These are phyloP conservation scores for Alternaria ethzedia DNA, from an alignment of 2,329 filamentous ascomycete species.

Conservation along the genomic window DNA sequence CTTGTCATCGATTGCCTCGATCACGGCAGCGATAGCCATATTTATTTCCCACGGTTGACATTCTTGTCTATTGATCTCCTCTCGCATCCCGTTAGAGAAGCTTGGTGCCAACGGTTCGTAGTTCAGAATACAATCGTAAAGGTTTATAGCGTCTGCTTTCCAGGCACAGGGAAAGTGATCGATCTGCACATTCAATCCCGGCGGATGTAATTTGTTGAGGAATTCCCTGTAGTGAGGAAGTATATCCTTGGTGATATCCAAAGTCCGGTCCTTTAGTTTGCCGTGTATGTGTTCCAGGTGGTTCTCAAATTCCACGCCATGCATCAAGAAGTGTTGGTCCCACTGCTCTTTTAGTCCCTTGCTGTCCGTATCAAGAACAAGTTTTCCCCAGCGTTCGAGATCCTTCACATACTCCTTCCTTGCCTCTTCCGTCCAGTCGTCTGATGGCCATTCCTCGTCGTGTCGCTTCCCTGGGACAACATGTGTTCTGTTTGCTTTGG, in stretches of 20 bases:
- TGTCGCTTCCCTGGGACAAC: neutral
- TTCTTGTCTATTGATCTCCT: neutral
- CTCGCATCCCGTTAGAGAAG: neutral
- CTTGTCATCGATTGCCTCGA: conserved; percentile 13
- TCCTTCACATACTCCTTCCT: neutral
- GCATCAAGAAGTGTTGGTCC: too few relatives aligned
- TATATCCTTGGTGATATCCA: neutral
- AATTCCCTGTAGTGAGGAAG: neutral
- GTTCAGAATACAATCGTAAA: neutral
- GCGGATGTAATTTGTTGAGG: neutral
- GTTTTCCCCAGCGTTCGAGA: neutral
- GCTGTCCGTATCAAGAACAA: neutral
- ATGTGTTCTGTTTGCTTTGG: neutral
- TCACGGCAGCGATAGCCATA: conserved; percentile 13
- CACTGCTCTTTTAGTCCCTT: neutral
- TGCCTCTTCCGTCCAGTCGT: neutral
- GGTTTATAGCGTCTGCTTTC: neutral
- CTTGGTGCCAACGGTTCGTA: neutral
- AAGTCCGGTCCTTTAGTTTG: neutral
- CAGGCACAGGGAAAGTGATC: neutral
- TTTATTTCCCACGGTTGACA: neutral
- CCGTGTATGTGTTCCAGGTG: neutral
- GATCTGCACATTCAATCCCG: neutral
- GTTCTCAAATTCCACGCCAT: neutral
- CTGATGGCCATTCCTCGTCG: neutral